phyloP scores from a whole-genome alignment of 306 rosid species.

The Bauhinia variegata region DNA sequence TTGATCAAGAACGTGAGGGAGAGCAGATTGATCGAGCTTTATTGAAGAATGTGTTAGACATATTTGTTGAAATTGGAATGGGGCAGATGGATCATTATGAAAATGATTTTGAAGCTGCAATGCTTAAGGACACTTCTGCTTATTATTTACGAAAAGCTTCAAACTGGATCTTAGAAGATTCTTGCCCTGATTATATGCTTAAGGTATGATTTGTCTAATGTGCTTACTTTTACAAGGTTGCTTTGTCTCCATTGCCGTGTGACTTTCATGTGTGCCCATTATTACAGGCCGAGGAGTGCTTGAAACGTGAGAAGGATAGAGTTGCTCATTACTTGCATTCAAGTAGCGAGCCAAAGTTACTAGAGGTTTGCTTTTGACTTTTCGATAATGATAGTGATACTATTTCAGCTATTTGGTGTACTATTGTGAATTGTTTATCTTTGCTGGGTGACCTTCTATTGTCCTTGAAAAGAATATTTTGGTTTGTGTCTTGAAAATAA shows the following conservation, averaged over 20 bases:
- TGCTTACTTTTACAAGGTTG: conserved; percentile 31
- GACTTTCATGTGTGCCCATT: neutral
- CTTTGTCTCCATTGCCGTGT: conserved; percentile 21
- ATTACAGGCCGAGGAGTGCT: conserved; percentile 65
- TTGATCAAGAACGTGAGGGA: conserved; percentile 95
- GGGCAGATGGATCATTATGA: conserved; percentile 84
- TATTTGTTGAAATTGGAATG: conserved; percentile 95
- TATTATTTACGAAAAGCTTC: conserved; percentile 92
- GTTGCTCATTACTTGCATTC: conserved; percentile 62
- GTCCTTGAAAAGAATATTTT: no score
- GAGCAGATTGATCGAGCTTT: conserved; percentile 92
- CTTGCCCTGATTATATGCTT: conserved; percentile 91
- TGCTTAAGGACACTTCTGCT: conserved; percentile 76
- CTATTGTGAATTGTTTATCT: conserved; percentile 21
- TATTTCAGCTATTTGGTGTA: conserved; percentile 25
- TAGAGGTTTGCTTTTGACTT: conserved; percentile 53
- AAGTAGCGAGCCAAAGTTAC: conserved; percentile 57
- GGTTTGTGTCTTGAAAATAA: conserved; percentile 12
- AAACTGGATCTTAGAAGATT: conserved; percentile 76
- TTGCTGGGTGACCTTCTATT: no score
- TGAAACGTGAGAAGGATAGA: conserved; percentile 64
- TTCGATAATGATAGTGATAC: conserved; percentile 1
- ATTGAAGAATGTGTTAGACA: conserved; percentile 79
- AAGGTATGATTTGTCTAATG: conserved; percentile 46
- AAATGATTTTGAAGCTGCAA: conserved; percentile 69